Percentiles rank a stretch among this genome's conserved stretches.
phyloP scores from a whole-genome alignment of 805 yeast species.

The Wickerhamiella shivajii region DNA sequence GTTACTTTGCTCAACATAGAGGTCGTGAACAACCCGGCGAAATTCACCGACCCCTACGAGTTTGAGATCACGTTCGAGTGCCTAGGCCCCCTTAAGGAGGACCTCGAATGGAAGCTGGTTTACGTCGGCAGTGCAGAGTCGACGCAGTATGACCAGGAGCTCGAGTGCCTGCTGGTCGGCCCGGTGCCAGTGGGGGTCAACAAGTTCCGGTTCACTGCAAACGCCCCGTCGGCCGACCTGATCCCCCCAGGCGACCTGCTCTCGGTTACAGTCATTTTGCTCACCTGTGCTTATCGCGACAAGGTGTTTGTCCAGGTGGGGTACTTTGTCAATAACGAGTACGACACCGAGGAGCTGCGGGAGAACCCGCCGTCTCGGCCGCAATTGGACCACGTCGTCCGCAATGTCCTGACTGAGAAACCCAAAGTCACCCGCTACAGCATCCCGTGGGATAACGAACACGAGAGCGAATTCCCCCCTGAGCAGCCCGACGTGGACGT shows the following conservation, averaged over 20 bases:
- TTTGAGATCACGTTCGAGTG: constrained; percentile 97
- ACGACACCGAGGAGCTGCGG: constrained; percentile 81
- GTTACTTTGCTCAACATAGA: constrained; percentile 84
- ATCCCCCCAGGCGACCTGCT: constrained; percentile 95
- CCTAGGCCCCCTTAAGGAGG: constrained; percentile 79
- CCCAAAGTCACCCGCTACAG: constrained; percentile 95
- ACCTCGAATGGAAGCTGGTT: constrained; percentile 92
- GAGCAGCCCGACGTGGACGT: constrained; percentile 19
- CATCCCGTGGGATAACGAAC: constrained; percentile 58
- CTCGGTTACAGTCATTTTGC: constrained; percentile 81
- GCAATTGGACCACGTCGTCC: constrained; percentile 82
- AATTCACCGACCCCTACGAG: constrained; percentile 83
- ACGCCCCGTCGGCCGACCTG: constrained; percentile 90
- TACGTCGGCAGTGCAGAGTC: constrained; percentile 95
- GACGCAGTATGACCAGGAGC: constrained; percentile 88
- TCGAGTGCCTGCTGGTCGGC: constrained; percentile 93
- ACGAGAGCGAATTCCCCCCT: constrained; percentile 18
- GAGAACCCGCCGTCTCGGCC: constrained; percentile 91
- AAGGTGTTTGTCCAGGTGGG: constrained; percentile 95
- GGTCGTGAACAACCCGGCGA: constrained; percentile 88
- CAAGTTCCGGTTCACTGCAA: constrained; percentile 83
- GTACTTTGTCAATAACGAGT: constrained; percentile 93
- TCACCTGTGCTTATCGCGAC: constrained; percentile 86
- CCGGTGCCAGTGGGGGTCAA: constrained; percentile 97
- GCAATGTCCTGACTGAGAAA: constrained; percentile 91